phyloP scores from a whole-genome alignment of 306 rosid genomes.

The Citrullus colocynthis region DNA sequence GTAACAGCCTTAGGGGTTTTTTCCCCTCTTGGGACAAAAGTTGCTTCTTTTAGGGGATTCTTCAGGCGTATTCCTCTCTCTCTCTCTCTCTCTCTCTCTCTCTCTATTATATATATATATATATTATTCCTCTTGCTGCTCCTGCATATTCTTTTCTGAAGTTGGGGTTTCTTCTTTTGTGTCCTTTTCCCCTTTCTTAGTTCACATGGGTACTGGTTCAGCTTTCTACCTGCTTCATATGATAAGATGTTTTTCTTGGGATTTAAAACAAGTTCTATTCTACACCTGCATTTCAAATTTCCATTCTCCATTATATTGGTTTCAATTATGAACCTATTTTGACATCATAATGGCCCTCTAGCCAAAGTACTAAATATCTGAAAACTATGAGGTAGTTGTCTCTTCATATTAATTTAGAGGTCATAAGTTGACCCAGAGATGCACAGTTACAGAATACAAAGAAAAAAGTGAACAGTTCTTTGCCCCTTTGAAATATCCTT shows the following conservation, averaged over 20 bases:
- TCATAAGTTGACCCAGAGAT: background rate
- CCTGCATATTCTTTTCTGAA: background rate
- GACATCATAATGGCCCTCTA: background rate
- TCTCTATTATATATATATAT: too few species aligned
- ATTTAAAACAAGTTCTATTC: background rate
- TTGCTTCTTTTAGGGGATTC: background rate
- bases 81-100: background rate
- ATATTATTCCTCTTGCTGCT: background rate
- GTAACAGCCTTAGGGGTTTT: background rate
- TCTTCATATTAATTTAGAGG: background rate
- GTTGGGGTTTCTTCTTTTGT: constrained; percentile 3
- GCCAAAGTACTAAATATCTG: background rate
- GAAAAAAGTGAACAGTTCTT: background rate
- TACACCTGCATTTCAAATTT: too few species aligned
- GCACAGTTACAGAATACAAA: background rate
- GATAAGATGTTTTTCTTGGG: background rate
- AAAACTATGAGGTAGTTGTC: background rate
- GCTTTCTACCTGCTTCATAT: background rate
- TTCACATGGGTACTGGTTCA: background rate
- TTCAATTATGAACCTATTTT: background rate
- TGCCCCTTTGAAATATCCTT: background rate
- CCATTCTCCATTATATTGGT: background rate
- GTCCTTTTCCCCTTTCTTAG: background rate
- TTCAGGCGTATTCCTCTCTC: background rate
- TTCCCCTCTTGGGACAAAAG: background rate